These are phyloP conservation scores for Vicia faba DNA, from an alignment of 306 rosid species.

Conservation along the genomic window DNA sequence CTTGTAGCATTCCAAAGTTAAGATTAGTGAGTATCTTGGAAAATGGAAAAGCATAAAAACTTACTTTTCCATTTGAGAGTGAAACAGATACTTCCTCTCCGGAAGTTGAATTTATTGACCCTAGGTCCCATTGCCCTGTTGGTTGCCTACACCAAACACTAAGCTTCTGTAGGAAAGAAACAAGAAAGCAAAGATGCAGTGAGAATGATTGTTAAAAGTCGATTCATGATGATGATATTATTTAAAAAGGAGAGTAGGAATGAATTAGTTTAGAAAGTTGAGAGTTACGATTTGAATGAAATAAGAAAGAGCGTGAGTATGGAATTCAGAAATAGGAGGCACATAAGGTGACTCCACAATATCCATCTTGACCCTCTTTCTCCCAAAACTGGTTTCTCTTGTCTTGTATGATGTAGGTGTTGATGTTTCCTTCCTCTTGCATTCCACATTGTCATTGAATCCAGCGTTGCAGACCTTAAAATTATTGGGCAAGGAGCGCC, in stretches of 20 bases:
- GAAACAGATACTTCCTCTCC: constrained; percentile 64
- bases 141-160: constrained; percentile 83
- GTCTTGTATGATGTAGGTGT: constrained; percentile 38
- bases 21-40: too few species aligned
- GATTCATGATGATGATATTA: neutral
- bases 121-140: constrained; percentile 70
- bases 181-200: constrained; percentile 1
- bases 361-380: constrained; percentile 62
- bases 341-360: constrained; percentile 67
- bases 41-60: too few species aligned
- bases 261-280: too few species aligned
- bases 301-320: constrained; percentile 64
- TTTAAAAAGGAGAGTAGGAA: neutral
- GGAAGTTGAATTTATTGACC: constrained; percentile 60
- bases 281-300: constrained; percentile 73
- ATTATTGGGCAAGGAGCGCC: constrained; percentile 71
- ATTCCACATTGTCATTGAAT: constrained; percentile 46
- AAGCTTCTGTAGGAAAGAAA: constrained; percentile 67
- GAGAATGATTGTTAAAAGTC: too few species aligned
- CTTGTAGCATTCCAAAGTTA: too few species aligned
- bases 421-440: constrained; percentile 66
- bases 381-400: constrained; percentile 49
- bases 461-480: constrained; percentile 51
- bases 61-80: constrained; percentile 73
- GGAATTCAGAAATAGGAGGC: constrained; percentile 38